Evolutionary conservation across 352 stramenopile species (phyloP), one percentile per base, ranked within the genome.

Genomic region (Globisporangium sylvaticum): DNA sequence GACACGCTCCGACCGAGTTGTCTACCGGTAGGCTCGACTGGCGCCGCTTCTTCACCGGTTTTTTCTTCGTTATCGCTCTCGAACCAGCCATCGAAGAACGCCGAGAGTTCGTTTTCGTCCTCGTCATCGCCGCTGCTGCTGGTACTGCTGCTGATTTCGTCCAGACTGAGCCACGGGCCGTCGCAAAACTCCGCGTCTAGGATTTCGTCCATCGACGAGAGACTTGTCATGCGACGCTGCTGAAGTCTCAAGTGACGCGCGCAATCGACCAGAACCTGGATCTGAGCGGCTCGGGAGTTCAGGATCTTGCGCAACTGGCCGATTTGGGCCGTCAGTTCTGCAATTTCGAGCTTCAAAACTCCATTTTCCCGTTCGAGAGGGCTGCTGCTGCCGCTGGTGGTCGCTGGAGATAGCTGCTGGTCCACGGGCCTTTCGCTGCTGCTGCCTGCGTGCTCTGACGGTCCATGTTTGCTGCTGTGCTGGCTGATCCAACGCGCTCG

Each of bases 401-500:
- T 24, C 9, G 3, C 15, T 34, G 6, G 6, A 14, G 15, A 20
- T n/a, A 18, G 20, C 58, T 56, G 20, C 39, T 56, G 25, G 3
- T 55, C 39, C 2, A 42, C 12, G 20, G 8, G 1, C 3, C 22
- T 32, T 22, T 20, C 15, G 12, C 34, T 18, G 4, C 9, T 12
- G 3, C 4, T 42, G 34, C 34, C 12, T 1, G 5, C 25, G 15
- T 32, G 39, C 39, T 29, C 6, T 4, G n/a, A 46, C 18, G 42
- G 42, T n/a, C 42, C 18, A 6, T 12, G 58, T 15, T 37, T 22
- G 18, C 20, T 25, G 9, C 5, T 27, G 37, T 37, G n/a, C 18
- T 56, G 53, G 9, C 20, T 37, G n/a, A 58, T 39, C 62, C 62
- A 67, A 5, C 62, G 62, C 12, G 37, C 29, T n/a, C 62, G 62